These are phyloP conservation scores for Dryas alaskensis DNA, from an alignment of 306 rosid species.

Conservation along the genomic window DNA sequence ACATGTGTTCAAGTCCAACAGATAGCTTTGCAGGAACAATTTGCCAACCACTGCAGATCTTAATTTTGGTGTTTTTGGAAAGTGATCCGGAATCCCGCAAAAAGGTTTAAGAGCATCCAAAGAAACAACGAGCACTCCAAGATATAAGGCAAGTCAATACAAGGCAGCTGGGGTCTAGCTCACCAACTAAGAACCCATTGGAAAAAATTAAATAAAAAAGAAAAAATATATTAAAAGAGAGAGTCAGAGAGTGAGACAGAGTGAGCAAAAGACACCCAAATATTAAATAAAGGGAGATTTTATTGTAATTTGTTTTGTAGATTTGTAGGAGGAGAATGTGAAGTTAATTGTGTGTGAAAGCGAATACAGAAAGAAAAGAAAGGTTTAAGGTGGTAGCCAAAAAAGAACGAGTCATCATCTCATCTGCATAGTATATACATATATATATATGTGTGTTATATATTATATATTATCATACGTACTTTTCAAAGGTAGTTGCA, in stretches of 20 bases:
- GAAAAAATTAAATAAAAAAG: background rate
- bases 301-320: background rate
- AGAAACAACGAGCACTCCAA: slow-evolving; percentile 39
- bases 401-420: slow-evolving; percentile 23
- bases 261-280: background rate
- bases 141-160: slow-evolving; percentile 41
- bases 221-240: background rate
- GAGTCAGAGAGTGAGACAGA: background rate
- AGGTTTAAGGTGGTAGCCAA: too few relatives aligned
- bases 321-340: slow-evolving; percentile 10
- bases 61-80: slow-evolving; percentile 8
- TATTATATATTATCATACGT: background rate
- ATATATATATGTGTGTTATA: background rate
- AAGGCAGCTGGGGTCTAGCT: slow-evolving; percentile 51
- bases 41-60: background rate
- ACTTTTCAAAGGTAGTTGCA: slow-evolving; percentile 14
- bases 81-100: slow-evolving; percentile 11
- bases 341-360: slow-evolving; percentile 13
- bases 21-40: slow-evolving; percentile 14
- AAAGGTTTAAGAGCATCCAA: slow-evolving; percentile 19
- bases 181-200: slow-evolving; percentile 41
- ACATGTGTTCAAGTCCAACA: slow-evolving; percentile 19
- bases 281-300: background rate
- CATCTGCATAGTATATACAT: background rate
- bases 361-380: slow-evolving; percentile 12